Evolutionary conservation across 2,329 filamentous ascomycete genomes (phyloP), one percentile per base, ranked within the genome.

Genomic region (Colletotrichum camelliae): DNA sequence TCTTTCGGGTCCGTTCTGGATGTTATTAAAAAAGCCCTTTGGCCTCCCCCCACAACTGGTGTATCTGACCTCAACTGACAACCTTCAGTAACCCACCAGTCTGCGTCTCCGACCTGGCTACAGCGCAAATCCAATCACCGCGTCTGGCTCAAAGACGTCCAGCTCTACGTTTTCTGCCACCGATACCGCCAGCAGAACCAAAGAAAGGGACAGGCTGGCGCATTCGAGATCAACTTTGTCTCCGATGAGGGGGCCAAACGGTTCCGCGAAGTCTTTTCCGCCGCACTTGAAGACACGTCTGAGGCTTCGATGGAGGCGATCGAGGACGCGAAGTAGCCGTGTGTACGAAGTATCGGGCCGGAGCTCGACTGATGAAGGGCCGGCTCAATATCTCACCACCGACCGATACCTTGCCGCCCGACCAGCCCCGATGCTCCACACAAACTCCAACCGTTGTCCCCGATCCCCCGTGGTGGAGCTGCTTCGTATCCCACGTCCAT

Each of bases 81-180:
- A 43, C 16, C 5, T 67, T 24, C 43, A 92, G 90, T 92, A 29
- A 91, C 90, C 2, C 85, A 89, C 66, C 87, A 91, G 75, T 86
- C 86, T 13, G 81, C 83, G 39, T 89, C 88, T 4, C 80, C 84
- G 1, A 85, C 84, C 5, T 92, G 90, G 91, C 81, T 93, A 27
- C 84, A 86, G 35, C 88, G 86, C 60, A 87, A 87, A 52, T 86
- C 85, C 15, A 82, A 82, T 15, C 86, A 87, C 71, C 85, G 87
- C 29, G 82, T 93, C 74, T 88, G 87, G 83, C 82, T 93, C 3
- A 86, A 85, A 39, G 88, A 91, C 75, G 81, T 93, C 18, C 87
- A 91, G 72, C 86, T 90, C 0, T 92, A 92, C 79, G 88, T 92
- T 9, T 93, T 93, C 80, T 91, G 88, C 79, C 83, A 88, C n/a